A percentile compares a stretch with the other conserved stretches of the same genome.
Evolutionary conservation across 345 rosid species (phyloP).

Genomic region (Luvunga scandens): DNA sequence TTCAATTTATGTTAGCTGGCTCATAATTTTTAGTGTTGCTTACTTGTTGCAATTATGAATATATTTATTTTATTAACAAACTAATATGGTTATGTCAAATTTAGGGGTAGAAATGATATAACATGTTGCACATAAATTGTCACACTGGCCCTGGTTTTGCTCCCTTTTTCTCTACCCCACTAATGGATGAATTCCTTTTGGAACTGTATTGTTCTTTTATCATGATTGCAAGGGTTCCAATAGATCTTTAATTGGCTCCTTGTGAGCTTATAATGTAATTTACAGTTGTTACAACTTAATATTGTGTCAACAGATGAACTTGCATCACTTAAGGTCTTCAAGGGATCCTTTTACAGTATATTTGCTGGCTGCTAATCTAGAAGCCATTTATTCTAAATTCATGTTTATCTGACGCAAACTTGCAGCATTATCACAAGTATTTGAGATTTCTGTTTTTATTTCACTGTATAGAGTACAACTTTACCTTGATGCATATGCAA

Average conservation of each 20-base stretch:
- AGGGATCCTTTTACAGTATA: background rate
- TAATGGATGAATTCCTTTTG: background rate
- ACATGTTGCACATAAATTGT: background rate
- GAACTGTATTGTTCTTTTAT: background rate
- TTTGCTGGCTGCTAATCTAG: background rate
- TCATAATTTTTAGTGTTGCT: background rate
- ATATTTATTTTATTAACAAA: background rate
- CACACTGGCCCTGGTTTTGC: background rate
- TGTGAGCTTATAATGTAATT: background rate
- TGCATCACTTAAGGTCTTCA: background rate
- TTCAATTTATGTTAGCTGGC: background rate
- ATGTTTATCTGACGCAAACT: background rate
- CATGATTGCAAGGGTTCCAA: background rate
- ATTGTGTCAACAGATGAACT: background rate
- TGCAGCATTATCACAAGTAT: background rate
- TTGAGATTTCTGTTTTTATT: conserved; percentile 6
- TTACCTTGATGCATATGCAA: conserved; percentile 11
- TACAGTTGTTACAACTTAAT: background rate
- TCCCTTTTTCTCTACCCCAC: background rate
- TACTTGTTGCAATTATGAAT: background rate
- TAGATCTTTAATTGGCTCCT: background rate
- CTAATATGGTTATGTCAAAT: background rate
- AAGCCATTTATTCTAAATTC: background rate
- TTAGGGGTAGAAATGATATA: background rate
- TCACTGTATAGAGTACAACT: background rate